Percentiles rank a stretch among this genome's conserved stretches.
These are phyloP conservation scores for Geotrichum candidum DNA, from an alignment of 1,139 yeast genomes.

Conservation along the genomic window DNA sequence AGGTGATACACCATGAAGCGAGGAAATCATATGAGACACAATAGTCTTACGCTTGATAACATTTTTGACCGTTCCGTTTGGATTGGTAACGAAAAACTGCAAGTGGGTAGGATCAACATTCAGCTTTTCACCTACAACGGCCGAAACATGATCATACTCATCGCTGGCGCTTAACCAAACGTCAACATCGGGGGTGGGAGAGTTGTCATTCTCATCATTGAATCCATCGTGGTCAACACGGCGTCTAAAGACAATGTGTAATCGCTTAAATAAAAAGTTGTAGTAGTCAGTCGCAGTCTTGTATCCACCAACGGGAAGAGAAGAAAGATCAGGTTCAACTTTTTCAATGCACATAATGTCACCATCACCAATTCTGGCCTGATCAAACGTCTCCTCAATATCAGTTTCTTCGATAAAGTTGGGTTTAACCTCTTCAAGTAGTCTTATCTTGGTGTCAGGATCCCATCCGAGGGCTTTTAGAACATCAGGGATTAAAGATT, in stretches of 20 bases:
- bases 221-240: conserved; percentile 34
- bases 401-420: conserved; percentile 51
- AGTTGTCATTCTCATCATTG: conserved; percentile 43
- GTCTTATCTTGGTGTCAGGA: conserved; percentile 39
- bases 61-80: conserved; percentile 37
- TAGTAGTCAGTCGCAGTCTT: conserved; percentile 49
- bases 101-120: conserved; percentile 56
- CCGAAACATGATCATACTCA: conserved; percentile 54
- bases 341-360: conserved; percentile 66
- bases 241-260: conserved; percentile 53
- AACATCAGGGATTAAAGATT: conserved; percentile 42
- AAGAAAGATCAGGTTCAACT: conserved; percentile 24
- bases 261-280: conserved; percentile 58
- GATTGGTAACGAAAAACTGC: conserved; percentile 45
- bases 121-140: conserved; percentile 49
- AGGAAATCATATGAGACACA: conserved; percentile 41
- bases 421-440: conserved; percentile 70
- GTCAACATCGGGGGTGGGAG: conserved; percentile 41
- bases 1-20: conserved; percentile 38
- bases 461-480: conserved; percentile 44
- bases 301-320: conserved; percentile 22
- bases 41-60: conserved; percentile 28
- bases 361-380: conserved; percentile 67
- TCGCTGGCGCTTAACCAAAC: conserved; percentile 66
- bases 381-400: conserved; percentile 44